A percentile compares a stretch with the other conserved stretches of the same genome.
phyloP scores from a whole-genome alignment of 805 yeast genomes.

The Hanseniaspora lachancei region DNA sequence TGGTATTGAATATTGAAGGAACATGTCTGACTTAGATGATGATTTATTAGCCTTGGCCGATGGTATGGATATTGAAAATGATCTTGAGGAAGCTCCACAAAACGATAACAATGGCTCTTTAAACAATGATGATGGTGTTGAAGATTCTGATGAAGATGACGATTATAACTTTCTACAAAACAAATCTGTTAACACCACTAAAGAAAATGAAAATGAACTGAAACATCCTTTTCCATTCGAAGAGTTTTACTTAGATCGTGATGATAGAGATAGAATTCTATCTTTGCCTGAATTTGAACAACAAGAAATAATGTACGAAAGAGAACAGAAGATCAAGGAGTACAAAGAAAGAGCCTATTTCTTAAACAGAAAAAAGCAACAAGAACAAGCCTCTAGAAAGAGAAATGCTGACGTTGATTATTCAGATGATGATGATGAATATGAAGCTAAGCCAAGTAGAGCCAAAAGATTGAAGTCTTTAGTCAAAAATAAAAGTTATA shows the following conservation, averaged over 20 bases:
- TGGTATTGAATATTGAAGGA: neutral
- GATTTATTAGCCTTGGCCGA: slow-evolving; percentile 95
- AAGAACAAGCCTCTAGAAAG: slow-evolving; percentile 60
- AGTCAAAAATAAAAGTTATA: neutral
- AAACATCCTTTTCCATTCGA: slow-evolving; percentile 73
- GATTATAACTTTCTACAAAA: slow-evolving; percentile 25
- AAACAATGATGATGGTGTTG: slow-evolving; percentile 17
- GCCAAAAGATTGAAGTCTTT: slow-evolving; percentile 10
- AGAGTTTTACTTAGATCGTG: slow-evolving; percentile 75
- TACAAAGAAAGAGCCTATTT: slow-evolving; percentile 73
- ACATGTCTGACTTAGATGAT: slow-evolving; percentile 81
- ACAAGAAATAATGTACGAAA: slow-evolving; percentile 80
- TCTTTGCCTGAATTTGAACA: slow-evolving; percentile 82
- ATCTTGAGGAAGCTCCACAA: slow-evolving; percentile 25
- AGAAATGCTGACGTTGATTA: slow-evolving; percentile 33
- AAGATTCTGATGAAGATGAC: slow-evolving; percentile 32
- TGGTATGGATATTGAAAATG: slow-evolving; percentile 38
- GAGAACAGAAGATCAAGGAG: slow-evolving; percentile 83
- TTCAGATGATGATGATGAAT: slow-evolving; percentile 30
- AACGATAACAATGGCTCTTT: slow-evolving; percentile 15
- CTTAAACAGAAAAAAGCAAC: slow-evolving; percentile 64
- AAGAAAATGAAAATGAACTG: slow-evolving; percentile 24
- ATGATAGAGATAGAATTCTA: slow-evolving; percentile 52
- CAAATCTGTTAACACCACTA: slow-evolving; percentile 18
- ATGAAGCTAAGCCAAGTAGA: slow-evolving; percentile 18